A percentile compares a stretch with the other conserved stretches of the same genome.
These are phyloP conservation scores for Suillus subluteus DNA, from an alignment of 768 basidiomycete species.

Conservation along the genomic window DNA sequence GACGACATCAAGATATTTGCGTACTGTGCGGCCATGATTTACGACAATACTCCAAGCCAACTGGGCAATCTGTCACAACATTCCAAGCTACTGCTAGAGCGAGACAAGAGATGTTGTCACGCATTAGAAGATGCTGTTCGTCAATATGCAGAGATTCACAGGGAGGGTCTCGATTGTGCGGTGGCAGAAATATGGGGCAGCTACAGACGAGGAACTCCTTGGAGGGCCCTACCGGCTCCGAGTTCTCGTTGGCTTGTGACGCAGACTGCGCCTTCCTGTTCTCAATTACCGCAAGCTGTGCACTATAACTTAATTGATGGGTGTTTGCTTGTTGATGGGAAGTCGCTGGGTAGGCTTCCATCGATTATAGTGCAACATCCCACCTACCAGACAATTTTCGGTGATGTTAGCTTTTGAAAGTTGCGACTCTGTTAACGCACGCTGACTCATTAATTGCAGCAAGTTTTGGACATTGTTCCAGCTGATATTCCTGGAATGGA, in stretches of 20 bases:
- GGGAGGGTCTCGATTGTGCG: conserved; percentile 25
- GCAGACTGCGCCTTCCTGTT: conserved; percentile 15
- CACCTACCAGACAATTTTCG: conserved; percentile 27
- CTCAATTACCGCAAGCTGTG: conserved; percentile 25
- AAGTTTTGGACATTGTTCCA: conserved; percentile 28
- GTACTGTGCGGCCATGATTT: conserved; percentile 29
- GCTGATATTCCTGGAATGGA: conserved; percentile 30
- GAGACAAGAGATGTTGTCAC: conserved; percentile 36
- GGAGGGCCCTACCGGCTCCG: conserved; percentile 18
- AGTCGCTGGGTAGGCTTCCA: conserved; percentile 28
- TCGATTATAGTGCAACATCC: conserved; percentile 21
- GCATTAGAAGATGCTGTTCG: conserved; percentile 21
- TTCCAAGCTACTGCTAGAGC: conserved; percentile 28
- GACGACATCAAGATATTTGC: conserved; percentile 29
- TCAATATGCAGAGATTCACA: not conserved
- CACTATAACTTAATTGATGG: conserved; percentile 30
- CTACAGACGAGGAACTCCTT: conserved; percentile 28
- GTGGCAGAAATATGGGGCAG: conserved; percentile 24
- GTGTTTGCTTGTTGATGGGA: conserved; percentile 31
- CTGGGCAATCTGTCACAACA: conserved; percentile 11
- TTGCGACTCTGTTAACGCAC: not conserved
- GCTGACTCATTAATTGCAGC: conserved; percentile 21
- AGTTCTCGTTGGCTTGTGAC: conserved; percentile 30
- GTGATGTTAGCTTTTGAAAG: conserved; percentile 17
- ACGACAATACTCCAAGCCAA: conserved; percentile 27